phyloP scores from a whole-genome alignment of 140 eudicot species.

The Bidens hawaiensis region DNA sequence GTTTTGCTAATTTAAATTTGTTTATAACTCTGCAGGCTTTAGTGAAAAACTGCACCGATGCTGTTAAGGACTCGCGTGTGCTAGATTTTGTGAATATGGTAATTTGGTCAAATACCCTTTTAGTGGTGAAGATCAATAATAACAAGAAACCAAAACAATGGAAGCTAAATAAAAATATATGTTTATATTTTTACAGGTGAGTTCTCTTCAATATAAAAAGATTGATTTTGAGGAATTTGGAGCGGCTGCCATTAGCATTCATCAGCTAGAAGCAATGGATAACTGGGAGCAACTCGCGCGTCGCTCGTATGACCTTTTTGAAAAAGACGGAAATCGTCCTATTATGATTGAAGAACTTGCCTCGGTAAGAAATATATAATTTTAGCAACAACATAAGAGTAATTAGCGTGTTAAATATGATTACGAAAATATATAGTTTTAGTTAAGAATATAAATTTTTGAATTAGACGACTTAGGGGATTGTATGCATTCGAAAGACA shows the following conservation, averaged over 20 bases:
- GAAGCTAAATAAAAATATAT: not conserved
- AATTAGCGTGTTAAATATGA: too few relatives aligned
- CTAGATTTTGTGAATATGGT: slow-evolving; percentile 84
- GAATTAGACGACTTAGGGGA: not conserved
- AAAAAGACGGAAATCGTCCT: slow-evolving; percentile 95
- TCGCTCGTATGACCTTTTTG: slow-evolving; percentile 85
- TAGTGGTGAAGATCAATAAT: not conserved
- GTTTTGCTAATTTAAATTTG: not conserved
- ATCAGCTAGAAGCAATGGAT: slow-evolving; percentile 95
- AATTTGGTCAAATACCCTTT: slow-evolving; percentile 12
- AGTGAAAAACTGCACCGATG: slow-evolving; percentile 69
- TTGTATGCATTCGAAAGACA: not conserved
- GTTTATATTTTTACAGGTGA: slow-evolving; percentile 48
- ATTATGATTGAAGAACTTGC: slow-evolving; percentile 99
- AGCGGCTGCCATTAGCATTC: slow-evolving; percentile 89
- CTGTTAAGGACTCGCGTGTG: slow-evolving; percentile 94
- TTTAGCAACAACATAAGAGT: not conserved
- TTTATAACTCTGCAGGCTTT: slow-evolving; percentile 50
- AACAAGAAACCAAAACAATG: not conserved
- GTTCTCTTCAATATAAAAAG: slow-evolving; percentile 85
- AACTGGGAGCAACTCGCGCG: slow-evolving; percentile 98
- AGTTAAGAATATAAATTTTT: too few relatives aligned
- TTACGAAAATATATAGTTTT: too few relatives aligned
- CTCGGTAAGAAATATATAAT: slow-evolving; percentile 49
- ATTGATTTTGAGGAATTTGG: slow-evolving; percentile 93